Conservation (phyloP, 2,329 filamentous ascomycete genomes). For the Sarocladium kiliense region DNA sequence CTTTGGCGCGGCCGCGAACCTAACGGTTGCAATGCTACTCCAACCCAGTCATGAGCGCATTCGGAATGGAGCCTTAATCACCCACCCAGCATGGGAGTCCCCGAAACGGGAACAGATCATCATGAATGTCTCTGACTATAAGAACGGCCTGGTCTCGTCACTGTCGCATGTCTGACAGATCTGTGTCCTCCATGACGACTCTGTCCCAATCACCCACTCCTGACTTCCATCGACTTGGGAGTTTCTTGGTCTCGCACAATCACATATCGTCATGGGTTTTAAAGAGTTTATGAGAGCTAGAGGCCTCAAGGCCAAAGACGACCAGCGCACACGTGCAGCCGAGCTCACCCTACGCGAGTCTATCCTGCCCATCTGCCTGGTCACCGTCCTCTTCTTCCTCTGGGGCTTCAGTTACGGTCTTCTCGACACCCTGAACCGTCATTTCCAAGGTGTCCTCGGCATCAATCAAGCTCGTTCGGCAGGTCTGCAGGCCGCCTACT, state of each 20-base stretch:
- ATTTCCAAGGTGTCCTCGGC: conserved; percentile 41
- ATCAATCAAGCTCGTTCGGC: conserved; percentile 39
- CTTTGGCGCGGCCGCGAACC: background rate
- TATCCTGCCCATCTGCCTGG: conserved; percentile 58
- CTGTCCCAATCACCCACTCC: background rate
- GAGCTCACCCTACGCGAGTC: conserved; percentile 63
- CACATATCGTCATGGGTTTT: conserved; percentile 32
- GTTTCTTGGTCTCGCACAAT: background rate
- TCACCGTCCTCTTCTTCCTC: conserved; percentile 41
- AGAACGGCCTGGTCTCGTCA: background rate
- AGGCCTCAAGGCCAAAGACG: conserved; percentile 38
- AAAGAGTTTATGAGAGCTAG: conserved; percentile 39
- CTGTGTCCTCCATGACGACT: background rate
- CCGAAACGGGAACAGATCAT: conserved; percentile 1
- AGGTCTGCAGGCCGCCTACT: conserved; percentile 47
- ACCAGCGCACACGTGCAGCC: conserved; percentile 35
- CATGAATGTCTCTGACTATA: conserved; percentile 5
- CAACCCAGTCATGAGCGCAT: background rate
- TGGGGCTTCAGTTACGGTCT: conserved; percentile 43
- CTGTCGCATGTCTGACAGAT: background rate
- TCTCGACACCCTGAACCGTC: conserved; percentile 43
- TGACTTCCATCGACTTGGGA: background rate
- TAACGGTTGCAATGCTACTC: background rate
- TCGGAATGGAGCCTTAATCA: background rate
- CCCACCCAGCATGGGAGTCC: background rate